These are phyloP conservation scores for Polyporus arcularius DNA, from an alignment of 768 basidiomycete species.

Conservation along the genomic window DNA sequence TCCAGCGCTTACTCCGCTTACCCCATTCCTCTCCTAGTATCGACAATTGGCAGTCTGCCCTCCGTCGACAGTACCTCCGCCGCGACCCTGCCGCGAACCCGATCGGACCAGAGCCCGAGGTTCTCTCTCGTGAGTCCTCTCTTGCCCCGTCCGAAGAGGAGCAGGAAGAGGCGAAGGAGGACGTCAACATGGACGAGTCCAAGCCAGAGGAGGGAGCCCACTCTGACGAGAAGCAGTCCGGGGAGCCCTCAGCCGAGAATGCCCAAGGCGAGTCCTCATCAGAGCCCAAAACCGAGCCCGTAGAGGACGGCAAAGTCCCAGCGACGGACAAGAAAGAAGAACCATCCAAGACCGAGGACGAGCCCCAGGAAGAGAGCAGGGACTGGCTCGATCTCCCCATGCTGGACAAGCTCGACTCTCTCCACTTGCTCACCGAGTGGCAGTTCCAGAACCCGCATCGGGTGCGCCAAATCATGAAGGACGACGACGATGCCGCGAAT, in stretches of 20 bases:
- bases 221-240: neutral
- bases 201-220: neutral
- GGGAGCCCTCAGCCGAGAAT: neutral
- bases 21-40: slow-evolving; percentile 40
- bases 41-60: slow-evolving; percentile 76
- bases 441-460: slow-evolving; percentile 80
- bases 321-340: slow-evolving; percentile 12
- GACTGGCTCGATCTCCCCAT: slow-evolving; percentile 76
- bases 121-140: slow-evolving; percentile 27
- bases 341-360: neutral
- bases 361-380: slow-evolving; percentile 42
- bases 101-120: slow-evolving; percentile 60
- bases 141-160: slow-evolving; percentile 13
- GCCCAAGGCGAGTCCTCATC: neutral
- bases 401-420: slow-evolving; percentile 70
- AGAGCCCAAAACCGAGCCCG: slow-evolving; percentile 4
- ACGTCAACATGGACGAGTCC: neutral
- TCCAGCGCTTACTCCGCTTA: slow-evolving; percentile 21
- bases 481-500: slow-evolving; percentile 71
- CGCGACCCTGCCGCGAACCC: slow-evolving; percentile 72
- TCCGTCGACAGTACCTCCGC: slow-evolving; percentile 77
- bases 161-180: slow-evolving; percentile 24
- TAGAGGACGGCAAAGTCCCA: slow-evolving; percentile 3
- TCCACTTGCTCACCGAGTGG: slow-evolving; percentile 80
- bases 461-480: slow-evolving; percentile 71